A percentile compares a stretch with the other conserved stretches of the same genome.
phyloP scores from a whole-genome alignment of 495 filamentous ascomycete species.

The Daldinia caldariorum region DNA sequence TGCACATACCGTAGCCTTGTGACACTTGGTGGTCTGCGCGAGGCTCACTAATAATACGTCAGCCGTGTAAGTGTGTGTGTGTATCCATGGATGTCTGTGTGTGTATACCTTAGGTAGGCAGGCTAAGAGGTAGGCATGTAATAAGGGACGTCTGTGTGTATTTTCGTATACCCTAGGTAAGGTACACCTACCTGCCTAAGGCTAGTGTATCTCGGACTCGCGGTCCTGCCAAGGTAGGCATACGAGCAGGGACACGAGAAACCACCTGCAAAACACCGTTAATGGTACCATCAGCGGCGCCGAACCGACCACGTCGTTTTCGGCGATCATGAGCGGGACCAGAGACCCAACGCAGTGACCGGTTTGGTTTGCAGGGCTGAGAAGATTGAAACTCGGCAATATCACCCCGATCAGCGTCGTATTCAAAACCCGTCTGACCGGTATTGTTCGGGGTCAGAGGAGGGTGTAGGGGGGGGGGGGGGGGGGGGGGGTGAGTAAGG shows the following conservation, averaged over 20 bases:
- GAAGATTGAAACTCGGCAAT: slow-evolving; percentile 39
- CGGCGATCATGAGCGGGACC: slow-evolving; percentile 34
- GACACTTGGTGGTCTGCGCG: slow-evolving; percentile 28
- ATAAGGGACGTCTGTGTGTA: not conserved
- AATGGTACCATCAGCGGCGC: slow-evolving; percentile 23
- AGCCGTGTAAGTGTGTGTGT: slow-evolving; percentile 29
- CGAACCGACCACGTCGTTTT: slow-evolving; percentile 25
- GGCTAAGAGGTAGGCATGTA: not conserved
- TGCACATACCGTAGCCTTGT: slow-evolving; percentile 44
- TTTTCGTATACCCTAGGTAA: not conserved
- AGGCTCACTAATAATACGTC: slow-evolving; percentile 44
- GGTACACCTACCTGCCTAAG: too few species aligned
- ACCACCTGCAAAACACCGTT: slow-evolving; percentile 34
- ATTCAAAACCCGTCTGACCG: slow-evolving; percentile 38
- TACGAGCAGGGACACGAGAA: slow-evolving; percentile 9
- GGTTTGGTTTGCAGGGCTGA: slow-evolving; percentile 42
- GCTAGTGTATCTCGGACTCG: slow-evolving; percentile 20
- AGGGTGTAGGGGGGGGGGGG: not conserved
- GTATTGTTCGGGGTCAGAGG: slow-evolving; percentile 21
- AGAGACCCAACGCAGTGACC: slow-evolving; percentile 21
- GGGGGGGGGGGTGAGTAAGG: slow-evolving; percentile 2
- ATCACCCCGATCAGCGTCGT: slow-evolving; percentile 40
- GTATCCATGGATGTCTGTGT: not conserved
- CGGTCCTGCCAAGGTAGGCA: slow-evolving; percentile 9
- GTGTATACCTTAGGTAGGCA: not conserved